These are phyloP conservation scores for Gleditsia sinensis DNA, from an alignment of 306 rosid species.

Conservation along the genomic window DNA sequence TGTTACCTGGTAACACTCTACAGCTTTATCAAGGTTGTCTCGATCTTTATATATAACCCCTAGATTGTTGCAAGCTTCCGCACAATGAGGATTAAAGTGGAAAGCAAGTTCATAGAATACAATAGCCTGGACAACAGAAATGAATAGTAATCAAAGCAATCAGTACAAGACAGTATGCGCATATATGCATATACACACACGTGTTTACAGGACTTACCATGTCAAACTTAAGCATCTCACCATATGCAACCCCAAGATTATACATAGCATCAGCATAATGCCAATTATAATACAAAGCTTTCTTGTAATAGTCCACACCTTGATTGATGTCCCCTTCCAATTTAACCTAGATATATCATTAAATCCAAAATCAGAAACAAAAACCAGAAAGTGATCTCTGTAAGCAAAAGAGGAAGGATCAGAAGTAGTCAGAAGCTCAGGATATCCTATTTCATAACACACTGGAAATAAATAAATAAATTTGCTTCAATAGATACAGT, in stretches of 20 bases:
- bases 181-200: not conserved
- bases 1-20: constrained; percentile 94
- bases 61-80: constrained; percentile 96
- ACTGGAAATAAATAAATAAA: not conserved
- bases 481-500: not conserved
- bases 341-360: constrained; percentile 58
- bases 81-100: constrained; percentile 97
- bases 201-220: too few species aligned
- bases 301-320: constrained; percentile 90
- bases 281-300: constrained; percentile 94
- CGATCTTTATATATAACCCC: constrained; percentile 98
- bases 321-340: constrained; percentile 92
- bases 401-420: not conserved
- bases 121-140: constrained; percentile 72
- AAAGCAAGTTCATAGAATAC: constrained; percentile 97
- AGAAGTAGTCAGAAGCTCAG: not conserved
- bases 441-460: not conserved
- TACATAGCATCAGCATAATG: constrained; percentile 99
- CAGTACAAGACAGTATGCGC: not conserved
- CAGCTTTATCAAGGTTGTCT: constrained; percentile 99
- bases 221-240: constrained; percentile 98
- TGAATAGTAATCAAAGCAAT: constrained; percentile 27
- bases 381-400: not conserved
- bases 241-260: constrained; percentile 99
- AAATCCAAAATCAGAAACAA: not conserved